phyloP scores from a whole-genome alignment of 225 moss, liverwort and hornwort species.

The Climacium dendroides region DNA sequence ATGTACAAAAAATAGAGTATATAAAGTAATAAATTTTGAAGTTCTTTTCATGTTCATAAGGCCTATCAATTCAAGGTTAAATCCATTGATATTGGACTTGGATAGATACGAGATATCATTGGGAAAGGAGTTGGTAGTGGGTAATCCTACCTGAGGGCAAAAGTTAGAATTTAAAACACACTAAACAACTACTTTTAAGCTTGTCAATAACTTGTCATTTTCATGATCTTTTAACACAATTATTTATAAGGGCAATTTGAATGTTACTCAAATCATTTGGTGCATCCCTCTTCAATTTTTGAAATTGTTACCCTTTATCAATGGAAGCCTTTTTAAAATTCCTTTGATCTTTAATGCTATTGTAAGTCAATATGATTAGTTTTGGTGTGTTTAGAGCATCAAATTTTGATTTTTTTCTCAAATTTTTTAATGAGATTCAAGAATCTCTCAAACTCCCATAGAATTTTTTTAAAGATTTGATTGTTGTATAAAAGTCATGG shows the following conservation, averaged over 20 bases:
- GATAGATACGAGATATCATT: not conserved
- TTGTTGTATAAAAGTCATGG: no score
- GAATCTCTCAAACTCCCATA: no score
- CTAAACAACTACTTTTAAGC: not conserved
- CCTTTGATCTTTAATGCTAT: not conserved
- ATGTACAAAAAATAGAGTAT: not conserved
- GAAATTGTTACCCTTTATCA: not conserved
- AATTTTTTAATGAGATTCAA: no score
- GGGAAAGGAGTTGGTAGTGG: not conserved
- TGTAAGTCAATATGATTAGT: not conserved
- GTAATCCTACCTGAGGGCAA: not conserved
- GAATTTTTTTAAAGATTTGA: not conserved
- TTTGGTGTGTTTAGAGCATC: no score
- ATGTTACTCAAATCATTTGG: not conserved
- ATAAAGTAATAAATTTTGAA: fast-evolving
- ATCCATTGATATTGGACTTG: not conserved
- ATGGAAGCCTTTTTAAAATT: not conserved
- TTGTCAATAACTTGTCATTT: not conserved
- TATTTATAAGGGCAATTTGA: not conserved
- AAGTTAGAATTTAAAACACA: not conserved
- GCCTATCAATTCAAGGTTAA: not conserved
- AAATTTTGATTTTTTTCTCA: no score
- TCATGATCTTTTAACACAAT: not conserved
- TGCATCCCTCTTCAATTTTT: not conserved
- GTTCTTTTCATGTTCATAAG: not conserved